Evolutionary conservation across 345 rosid genomes (phyloP).

Genomic region (Heritiera fomes): DNA sequence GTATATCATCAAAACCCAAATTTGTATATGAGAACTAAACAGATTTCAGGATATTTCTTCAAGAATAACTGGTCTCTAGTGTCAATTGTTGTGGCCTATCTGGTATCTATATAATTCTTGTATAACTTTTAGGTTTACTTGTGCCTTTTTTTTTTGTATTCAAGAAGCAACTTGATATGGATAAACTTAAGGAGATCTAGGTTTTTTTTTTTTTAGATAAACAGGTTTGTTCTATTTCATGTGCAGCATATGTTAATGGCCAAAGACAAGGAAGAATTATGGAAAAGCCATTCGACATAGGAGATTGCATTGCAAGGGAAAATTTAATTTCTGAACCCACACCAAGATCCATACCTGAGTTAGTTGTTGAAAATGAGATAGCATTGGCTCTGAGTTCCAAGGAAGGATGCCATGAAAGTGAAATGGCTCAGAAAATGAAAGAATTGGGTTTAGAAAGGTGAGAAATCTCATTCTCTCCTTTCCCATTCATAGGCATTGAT

Average conservation of each 20-base stretch:
- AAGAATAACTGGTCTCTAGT: background rate
- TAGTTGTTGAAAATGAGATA: conserved; percentile 71
- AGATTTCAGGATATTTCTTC: background rate
- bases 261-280: conserved; percentile 83
- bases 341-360: conserved; percentile 28
- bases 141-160: background rate
- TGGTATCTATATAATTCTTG: background rate
- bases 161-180: background rate
- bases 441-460: conserved; percentile 86
- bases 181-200: too few relatives aligned
- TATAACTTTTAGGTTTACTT: background rate
- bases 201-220: background rate
- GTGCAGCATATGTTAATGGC: conserved; percentile 89
- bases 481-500: background rate
- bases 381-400: conserved; percentile 47
- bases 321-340: conserved; percentile 38
- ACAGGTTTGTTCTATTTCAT: background rate
- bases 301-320: conserved; percentile 74
- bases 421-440: conserved; percentile 62
- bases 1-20: too few relatives aligned
- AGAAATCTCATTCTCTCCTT: background rate
- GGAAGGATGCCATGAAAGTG: conserved; percentile 36
- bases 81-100: background rate
- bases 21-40: too few relatives aligned
- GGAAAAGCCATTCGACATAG: conserved; percentile 78